These are phyloP conservation scores for Neonectria faginata DNA, from an alignment of 2,329 filamentous ascomycete genomes.

Conservation along the genomic window DNA sequence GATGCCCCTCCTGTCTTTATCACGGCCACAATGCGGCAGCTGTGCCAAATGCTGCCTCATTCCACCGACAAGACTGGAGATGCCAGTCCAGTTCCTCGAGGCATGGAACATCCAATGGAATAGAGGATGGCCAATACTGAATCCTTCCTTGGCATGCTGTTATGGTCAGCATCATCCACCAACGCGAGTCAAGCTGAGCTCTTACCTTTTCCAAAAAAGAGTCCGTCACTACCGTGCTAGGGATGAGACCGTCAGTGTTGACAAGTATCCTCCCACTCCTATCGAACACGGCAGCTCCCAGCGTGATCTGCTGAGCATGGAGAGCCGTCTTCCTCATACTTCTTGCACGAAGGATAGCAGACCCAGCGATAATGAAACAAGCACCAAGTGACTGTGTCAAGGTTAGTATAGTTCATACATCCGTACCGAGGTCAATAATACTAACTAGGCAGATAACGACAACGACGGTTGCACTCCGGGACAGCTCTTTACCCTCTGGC, in stretches of 20 bases:
- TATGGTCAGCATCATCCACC: slow-evolving; percentile 30
- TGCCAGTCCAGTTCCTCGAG: slow-evolving; percentile 79
- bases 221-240: slow-evolving; percentile 81
- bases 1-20: slow-evolving; percentile 47
- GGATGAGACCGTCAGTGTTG: slow-evolving; percentile 75
- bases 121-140: slow-evolving; percentile 79
- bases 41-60: slow-evolving; percentile 79
- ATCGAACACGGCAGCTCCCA: slow-evolving; percentile 75
- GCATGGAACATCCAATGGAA: slow-evolving; percentile 91
- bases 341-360: slow-evolving; percentile 65
- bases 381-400: slow-evolving; percentile 66
- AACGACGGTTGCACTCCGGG: slow-evolving; percentile 75
- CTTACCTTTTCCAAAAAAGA: slow-evolving; percentile 75
- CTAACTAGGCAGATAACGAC: slow-evolving; percentile 78
- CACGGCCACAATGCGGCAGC: slow-evolving; percentile 51
- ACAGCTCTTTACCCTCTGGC: slow-evolving; percentile 54
- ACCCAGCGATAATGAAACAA: slow-evolving; percentile 68
- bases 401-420: slow-evolving; percentile 10
- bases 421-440: slow-evolving; percentile 11
- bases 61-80: slow-evolving; percentile 74
- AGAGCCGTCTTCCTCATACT: slow-evolving; percentile 65
- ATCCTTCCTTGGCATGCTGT: slow-evolving; percentile 72
- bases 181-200: slow-evolving; percentile 16
- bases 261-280: slow-evolving; percentile 74
- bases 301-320: slow-evolving; percentile 71